These are phyloP conservation scores for Phyllosticta capitalensis DNA, from an alignment of 2,329 filamentous ascomycete genomes.

Conservation along the genomic window DNA sequence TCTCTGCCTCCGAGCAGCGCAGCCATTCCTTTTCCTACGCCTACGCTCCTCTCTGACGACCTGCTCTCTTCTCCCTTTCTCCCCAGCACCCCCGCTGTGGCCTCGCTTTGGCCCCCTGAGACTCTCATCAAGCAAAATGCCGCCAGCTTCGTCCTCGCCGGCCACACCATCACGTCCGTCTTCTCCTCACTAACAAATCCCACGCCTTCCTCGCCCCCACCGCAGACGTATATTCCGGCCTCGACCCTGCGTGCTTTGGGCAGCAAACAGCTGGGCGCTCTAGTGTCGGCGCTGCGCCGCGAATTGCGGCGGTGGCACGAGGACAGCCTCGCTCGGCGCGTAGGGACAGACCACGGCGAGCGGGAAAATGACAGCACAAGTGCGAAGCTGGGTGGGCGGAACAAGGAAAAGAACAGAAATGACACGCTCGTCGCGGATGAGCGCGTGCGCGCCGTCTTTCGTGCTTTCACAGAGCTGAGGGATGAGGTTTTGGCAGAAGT, in stretches of 20 bases:
- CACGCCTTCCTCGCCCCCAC: not conserved
- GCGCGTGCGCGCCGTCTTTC: slow-evolving; percentile 5
- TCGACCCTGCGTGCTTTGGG: not conserved
- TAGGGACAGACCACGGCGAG: not conserved
- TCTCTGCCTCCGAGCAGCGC: not conserved
- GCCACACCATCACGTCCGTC: slow-evolving; percentile 8
- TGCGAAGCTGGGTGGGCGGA: no score
- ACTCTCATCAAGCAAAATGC: slow-evolving; percentile 7
- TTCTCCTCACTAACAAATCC: not conserved
- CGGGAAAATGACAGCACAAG: not conserved
- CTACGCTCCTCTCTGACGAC: not conserved
- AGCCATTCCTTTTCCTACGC: slow-evolving; percentile 4
- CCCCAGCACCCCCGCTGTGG: not conserved
- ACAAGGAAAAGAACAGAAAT: not conserved
- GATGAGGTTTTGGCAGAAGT: slow-evolving; percentile 6
- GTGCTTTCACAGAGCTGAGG: slow-evolving; percentile 6
- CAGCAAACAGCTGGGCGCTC: not conserved
- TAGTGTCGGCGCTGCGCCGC: slow-evolving; percentile 1
- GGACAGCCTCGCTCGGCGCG: not conserved
- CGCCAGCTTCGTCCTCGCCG: slow-evolving; percentile 9
- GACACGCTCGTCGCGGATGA: slow-evolving; percentile 1
- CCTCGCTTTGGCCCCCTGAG: not conserved
- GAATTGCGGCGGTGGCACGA: slow-evolving; percentile 8
- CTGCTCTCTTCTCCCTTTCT: not conserved
- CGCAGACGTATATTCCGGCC: not conserved